Evolutionary conservation across 345 rosid genomes (phyloP).

Genomic region (Sisymbrium altissimum): DNA sequence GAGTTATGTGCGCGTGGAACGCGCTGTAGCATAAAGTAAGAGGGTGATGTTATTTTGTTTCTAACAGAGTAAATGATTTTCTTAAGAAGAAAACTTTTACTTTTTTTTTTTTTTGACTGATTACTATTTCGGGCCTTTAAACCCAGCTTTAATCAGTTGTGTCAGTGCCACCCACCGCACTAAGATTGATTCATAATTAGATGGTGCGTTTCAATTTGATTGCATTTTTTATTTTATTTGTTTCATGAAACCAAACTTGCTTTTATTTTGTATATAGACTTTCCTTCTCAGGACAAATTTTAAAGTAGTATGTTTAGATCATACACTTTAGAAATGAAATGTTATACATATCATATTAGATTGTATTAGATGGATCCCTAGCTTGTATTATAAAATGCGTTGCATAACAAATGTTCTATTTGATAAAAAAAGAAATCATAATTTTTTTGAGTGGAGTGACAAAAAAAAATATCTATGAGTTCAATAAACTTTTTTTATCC

Average conservation of each 20-base stretch:
- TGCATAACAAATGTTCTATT: not conserved
- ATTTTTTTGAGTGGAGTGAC: too few relatives aligned
- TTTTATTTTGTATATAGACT: not conserved
- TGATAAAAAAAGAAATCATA: not conserved
- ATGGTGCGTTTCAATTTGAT: conserved; percentile 20
- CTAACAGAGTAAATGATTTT: conserved; percentile 13
- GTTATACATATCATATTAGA: not conserved
- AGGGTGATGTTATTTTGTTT: not conserved
- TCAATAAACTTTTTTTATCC: not conserved
- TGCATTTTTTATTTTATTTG: not conserved
- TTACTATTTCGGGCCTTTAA: conserved; percentile 42
- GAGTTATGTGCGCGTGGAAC: not conserved
- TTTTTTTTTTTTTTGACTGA: conserved; percentile 14
- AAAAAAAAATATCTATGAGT: not conserved
- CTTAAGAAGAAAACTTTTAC: conserved; percentile 20
- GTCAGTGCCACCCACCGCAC: conserved; percentile 82
- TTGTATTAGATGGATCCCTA: not conserved
- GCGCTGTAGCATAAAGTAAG: conserved; percentile 8
- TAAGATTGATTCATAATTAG: conserved; percentile 61
- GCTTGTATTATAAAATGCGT: not conserved
- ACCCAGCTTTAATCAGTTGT: conserved; percentile 44
- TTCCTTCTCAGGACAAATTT: not conserved
- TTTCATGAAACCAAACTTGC: not conserved
- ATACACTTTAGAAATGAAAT: not conserved
- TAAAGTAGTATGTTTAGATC: not conserved